Evolutionary conservation across 1,284 basidiomycete genomes (phyloP).

Genomic region (Erythrobasidium hasegawianum): DNA sequence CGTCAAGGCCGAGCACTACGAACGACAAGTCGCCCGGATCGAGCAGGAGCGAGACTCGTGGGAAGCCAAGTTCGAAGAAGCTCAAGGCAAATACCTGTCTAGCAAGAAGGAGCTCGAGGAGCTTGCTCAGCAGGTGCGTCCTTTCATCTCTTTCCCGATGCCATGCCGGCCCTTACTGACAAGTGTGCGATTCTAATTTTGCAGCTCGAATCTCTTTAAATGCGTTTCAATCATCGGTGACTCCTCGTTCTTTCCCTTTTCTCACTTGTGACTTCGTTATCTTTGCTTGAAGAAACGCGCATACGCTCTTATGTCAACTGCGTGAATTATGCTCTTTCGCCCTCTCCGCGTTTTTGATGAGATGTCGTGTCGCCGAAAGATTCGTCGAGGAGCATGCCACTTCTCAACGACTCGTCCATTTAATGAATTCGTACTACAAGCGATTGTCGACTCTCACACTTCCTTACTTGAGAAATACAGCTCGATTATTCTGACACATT

Average conservation of each 20-base stretch:
- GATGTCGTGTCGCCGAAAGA: no score
- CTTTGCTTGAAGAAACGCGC: no score
- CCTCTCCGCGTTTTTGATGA: no score
- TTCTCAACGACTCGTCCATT: no score
- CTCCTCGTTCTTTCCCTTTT: no score
- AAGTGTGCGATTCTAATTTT: background rate
- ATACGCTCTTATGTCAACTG: no score
- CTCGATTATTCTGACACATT: no score
- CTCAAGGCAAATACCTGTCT: constrained; percentile 65
- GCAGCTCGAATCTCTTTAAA: constrained; percentile 31
- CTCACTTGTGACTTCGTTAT: constrained; percentile 1
- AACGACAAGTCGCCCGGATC: constrained; percentile 78
- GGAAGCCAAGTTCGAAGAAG: constrained; percentile 86
- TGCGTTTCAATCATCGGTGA: background rate
- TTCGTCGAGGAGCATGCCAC: no score
- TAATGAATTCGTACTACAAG: no score
- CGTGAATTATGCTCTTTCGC: no score
- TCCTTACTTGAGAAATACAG: no score
- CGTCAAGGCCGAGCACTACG: constrained; percentile 98
- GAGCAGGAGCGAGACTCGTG: constrained; percentile 89
- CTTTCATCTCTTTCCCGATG: background rate
- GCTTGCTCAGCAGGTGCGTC: constrained; percentile 59
- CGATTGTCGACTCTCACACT: no score
- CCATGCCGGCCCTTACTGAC: background rate
- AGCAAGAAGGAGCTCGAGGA: constrained; percentile 85